These are phyloP conservation scores for Fusarium nurragi DNA, from an alignment of 2,329 filamentous ascomycete genomes.

Conservation along the genomic window DNA sequence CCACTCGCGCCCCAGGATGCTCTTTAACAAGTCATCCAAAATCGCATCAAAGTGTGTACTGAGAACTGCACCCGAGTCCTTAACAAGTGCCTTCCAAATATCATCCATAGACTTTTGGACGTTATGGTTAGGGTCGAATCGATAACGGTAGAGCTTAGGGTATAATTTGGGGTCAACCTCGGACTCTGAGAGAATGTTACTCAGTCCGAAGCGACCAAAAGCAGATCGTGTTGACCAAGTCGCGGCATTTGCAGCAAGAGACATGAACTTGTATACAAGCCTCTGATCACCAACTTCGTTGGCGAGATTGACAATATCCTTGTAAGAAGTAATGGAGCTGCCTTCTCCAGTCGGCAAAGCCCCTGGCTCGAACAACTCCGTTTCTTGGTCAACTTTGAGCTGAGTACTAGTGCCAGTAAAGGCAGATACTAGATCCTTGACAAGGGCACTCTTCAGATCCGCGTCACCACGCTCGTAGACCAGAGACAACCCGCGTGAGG, in stretches of 20 bases:
- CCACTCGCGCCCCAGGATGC: slow-evolving; percentile 92
- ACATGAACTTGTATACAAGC: slow-evolving; percentile 99
- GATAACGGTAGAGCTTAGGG: slow-evolving; percentile 91
- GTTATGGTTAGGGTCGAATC: slow-evolving; percentile 93
- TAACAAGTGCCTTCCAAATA: slow-evolving; percentile 96
- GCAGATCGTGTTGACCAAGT: slow-evolving; percentile 98
- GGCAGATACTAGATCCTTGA: slow-evolving; percentile 85
- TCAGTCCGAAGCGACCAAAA: slow-evolving; percentile 92
- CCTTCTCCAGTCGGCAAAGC: slow-evolving; percentile 90
- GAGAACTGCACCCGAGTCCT: slow-evolving; percentile 80
- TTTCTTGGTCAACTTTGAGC: slow-evolving; percentile 88
- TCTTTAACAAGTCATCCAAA: slow-evolving; percentile 85
- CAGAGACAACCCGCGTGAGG: slow-evolving; percentile 87
- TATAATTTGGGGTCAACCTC: slow-evolving; percentile 92
- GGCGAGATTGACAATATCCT: slow-evolving; percentile 95
- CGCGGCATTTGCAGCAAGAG: slow-evolving; percentile 91
- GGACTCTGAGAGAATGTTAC: slow-evolving; percentile 89
- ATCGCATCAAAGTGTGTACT: slow-evolving; percentile 88
- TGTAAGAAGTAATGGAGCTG: slow-evolving; percentile 91
- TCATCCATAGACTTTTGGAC: slow-evolving; percentile 96
- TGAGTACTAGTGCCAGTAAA: slow-evolving; percentile 82
- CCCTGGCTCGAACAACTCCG: slow-evolving; percentile 91
- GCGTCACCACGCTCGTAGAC: slow-evolving; percentile 94
- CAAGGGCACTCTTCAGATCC: slow-evolving; percentile 80
- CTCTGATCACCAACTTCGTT: slow-evolving; percentile 96